Evolutionary conservation across 257 asterid genomes (phyloP), one percentile per base, ranked within the genome.

Genomic region (Solanum lignicaule): DNA sequence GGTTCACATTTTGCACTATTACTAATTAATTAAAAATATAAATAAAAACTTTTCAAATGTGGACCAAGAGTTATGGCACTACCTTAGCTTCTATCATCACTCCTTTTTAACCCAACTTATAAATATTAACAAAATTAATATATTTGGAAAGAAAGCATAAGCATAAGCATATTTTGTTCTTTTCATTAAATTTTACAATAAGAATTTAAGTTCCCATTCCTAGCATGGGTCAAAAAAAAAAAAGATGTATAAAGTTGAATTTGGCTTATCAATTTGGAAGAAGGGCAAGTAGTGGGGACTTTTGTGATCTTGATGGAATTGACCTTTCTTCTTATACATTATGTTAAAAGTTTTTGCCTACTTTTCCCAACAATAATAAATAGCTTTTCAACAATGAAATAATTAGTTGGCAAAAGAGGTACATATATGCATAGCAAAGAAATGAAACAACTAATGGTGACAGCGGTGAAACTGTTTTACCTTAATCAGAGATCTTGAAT

Each of bases 211-310:
- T 36, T 85, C 39, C 41, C 43, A 33, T 21, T 32, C 13, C 7
- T n/a, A 66, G 39, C 29, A 35, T 35, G 32, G 25, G 81, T 85
- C 41, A 6, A 35, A 35, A 71, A 68, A 39, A 39, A 62, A 68
- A 74, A 85, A 18, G 15, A 85, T 65, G 87, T 16, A 38, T 38
- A 85, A 85, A 85, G 81, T 66, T 20, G 87, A 66, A 38, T 85
- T 85, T 81, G 85, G 85, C 85, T 27, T 81, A 46, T 84, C 87
- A 84, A 84, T 84, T 83, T 83, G 74, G 86, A 83, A 83, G 86
- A 83, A 83, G 29, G 18, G 46, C 5, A 9, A 73, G 14, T 72
- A 8, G 83, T 75, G 33, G 83, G 83, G 58, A 38, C 83, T 75
- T 18, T 23, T 75, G 46, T 33, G 82, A 73, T 73, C 31, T 83